Percentiles rank a stretch among this genome's conserved stretches.
Conservation (phyloP, 1,139 yeast genomes). For the Candida pseudoviswanathii region DNA sequence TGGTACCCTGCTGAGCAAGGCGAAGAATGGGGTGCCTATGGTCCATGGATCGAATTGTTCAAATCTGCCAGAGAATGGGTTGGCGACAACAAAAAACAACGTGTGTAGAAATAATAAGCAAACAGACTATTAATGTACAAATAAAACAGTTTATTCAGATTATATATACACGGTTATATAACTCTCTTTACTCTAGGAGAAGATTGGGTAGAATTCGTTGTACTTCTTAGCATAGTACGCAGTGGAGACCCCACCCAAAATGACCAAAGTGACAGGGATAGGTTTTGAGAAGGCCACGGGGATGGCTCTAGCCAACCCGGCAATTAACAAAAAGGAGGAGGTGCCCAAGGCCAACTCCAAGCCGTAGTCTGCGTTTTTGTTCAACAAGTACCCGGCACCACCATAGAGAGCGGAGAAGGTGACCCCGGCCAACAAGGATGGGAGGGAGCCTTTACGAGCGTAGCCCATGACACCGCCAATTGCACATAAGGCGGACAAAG, state of each 20-base stretch:
- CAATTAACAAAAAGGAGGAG: constrained; percentile 62
- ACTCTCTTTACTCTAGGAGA: constrained; percentile 7
- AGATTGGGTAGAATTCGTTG: constrained; percentile 59
- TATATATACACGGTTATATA: background rate
- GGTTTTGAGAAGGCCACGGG: constrained; percentile 66
- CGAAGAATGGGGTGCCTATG: constrained; percentile 66
- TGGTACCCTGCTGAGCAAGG: constrained; percentile 81
- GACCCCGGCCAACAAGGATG: constrained; percentile 80
- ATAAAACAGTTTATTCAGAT: background rate
- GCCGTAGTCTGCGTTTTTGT: constrained; percentile 76
- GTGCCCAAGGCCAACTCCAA: constrained; percentile 78
- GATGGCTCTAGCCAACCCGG: constrained; percentile 70
- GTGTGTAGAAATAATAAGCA: background rate
- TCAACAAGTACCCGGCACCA: constrained; percentile 73
- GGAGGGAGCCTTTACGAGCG: constrained; percentile 70
- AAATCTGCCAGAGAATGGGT: constrained; percentile 96
- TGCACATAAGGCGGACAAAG: constrained; percentile 73
- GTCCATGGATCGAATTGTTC: constrained; percentile 96
- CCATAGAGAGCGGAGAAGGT: constrained; percentile 72
- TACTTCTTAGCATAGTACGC: constrained; percentile 71
- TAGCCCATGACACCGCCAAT: constrained; percentile 77
- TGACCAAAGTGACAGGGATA: constrained; percentile 67
- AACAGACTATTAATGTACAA: background rate
- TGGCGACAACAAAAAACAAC: constrained; percentile 35
- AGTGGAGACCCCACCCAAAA: constrained; percentile 66